phyloP scores from a whole-genome alignment of 202 grass and related monocot species.

The Miscanthus sacchariflorus region DNA sequence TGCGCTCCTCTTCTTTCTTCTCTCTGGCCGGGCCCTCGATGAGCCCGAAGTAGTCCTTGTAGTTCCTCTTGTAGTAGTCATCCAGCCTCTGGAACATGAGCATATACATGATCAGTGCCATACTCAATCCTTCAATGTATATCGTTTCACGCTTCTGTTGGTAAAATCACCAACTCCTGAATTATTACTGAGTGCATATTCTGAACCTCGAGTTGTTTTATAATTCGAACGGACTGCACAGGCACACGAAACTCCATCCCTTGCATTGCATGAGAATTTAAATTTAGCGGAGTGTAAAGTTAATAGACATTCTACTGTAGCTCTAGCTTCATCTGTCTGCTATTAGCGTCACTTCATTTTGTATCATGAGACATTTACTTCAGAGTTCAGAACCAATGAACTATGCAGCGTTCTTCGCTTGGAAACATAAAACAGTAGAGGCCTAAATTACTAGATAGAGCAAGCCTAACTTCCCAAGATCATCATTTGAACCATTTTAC shows the following conservation, averaged over 20 bases:
- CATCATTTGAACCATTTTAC: constrained; percentile 10
- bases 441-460: not conserved
- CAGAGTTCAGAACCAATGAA: not conserved
- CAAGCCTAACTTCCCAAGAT: not conserved
- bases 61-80: constrained; percentile 88
- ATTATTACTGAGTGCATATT: not conserved
- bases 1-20: constrained; percentile 65
- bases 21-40: constrained; percentile 67
- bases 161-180: not conserved
- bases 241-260: not conserved
- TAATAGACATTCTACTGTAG: not conserved
- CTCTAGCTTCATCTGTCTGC: not conserved
- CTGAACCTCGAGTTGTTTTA: not conserved
- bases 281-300: not conserved
- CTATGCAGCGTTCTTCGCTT: not conserved
- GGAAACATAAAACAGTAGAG: not conserved
- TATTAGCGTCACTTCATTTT: not conserved
- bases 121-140: not conserved
- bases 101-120: not conserved
- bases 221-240: not conserved
- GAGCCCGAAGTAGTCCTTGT: constrained; percentile 85
- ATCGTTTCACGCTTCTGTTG: not conserved
- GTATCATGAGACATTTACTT: not conserved
- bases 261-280: not conserved
- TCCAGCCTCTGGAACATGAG: constrained; percentile 69